Conservation (phyloP, 192 early-diverging fungal genomes). For the Lobosporangium transversale region DNA sequence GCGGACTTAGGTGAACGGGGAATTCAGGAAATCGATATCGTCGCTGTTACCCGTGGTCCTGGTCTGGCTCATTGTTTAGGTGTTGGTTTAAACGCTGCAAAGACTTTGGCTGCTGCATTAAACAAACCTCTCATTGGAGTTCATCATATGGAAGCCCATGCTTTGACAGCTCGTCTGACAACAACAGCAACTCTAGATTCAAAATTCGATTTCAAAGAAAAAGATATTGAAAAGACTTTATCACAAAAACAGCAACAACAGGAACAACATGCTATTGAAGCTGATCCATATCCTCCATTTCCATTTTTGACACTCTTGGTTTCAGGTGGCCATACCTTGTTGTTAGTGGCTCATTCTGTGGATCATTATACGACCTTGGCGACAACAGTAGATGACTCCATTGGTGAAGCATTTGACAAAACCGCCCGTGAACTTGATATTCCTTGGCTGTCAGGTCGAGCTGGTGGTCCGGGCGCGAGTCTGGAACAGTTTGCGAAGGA, state of each 20-base stretch:
- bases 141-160: constrained; percentile 90
- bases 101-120: constrained; percentile 74
- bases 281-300: constrained; percentile 59
- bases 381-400: constrained; percentile 77
- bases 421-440: constrained; percentile 72
- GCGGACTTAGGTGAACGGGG: constrained; percentile 56
- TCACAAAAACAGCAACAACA: too few species aligned
- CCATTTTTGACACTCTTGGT: constrained; percentile 79
- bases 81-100: constrained; percentile 77
- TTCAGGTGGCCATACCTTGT: constrained; percentile 81
- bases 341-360: constrained; percentile 66
- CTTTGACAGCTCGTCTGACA: constrained; percentile 76
- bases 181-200: constrained; percentile 42
- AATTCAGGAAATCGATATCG: constrained; percentile 68
- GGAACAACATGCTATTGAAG: constrained; percentile 2
- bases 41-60: constrained; percentile 83
- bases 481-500: constrained; percentile 67
- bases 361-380: constrained; percentile 70
- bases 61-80: constrained; percentile 74
- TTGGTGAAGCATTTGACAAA: constrained; percentile 86
- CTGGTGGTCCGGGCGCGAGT: constrained; percentile 76
- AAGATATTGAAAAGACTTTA: background rate
- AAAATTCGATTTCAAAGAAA: background rate
- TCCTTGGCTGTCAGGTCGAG: constrained; percentile 69
- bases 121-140: constrained; percentile 78